phyloP scores from a whole-genome alignment of 352 stramenopile species.

The Pythium rishiriense region DNA sequence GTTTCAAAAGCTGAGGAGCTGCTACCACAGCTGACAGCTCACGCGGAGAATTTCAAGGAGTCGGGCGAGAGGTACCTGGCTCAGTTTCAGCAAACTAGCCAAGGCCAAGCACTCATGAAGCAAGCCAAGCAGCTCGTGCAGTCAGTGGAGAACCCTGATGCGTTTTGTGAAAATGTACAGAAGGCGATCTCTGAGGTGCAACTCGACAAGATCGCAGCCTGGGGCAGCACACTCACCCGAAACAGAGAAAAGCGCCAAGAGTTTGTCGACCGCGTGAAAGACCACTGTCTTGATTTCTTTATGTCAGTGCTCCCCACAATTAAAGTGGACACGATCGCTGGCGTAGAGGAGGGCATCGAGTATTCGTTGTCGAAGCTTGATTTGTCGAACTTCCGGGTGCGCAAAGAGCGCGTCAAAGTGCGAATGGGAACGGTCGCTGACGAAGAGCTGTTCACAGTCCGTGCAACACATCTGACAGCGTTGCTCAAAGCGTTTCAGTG shows the following conservation, averaged over 20 bases:
- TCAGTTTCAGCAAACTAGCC: slow-evolving; percentile 68
- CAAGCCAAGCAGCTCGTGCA: slow-evolving; percentile 73
- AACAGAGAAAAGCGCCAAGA: slow-evolving; percentile 72
- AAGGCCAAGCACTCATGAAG: slow-evolving; percentile 63
- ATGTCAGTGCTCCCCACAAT: slow-evolving; percentile 83
- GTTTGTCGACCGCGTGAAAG: slow-evolving; percentile 79
- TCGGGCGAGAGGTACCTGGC: slow-evolving; percentile 72
- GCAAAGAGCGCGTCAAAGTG: slow-evolving; percentile 85
- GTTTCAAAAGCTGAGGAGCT: slow-evolving; percentile 66
- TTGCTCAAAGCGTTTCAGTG: slow-evolving; percentile 83
- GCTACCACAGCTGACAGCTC: slow-evolving; percentile 55
- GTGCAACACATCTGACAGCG: slow-evolving; percentile 71
- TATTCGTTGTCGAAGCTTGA: slow-evolving; percentile 82
- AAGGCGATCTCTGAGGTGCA: slow-evolving; percentile 69
- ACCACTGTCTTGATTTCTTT: slow-evolving; percentile 86
- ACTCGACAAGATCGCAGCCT: slow-evolving; percentile 66
- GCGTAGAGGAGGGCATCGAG: slow-evolving; percentile 70
- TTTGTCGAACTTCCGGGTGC: slow-evolving; percentile 80
- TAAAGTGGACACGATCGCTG: slow-evolving; percentile 80
- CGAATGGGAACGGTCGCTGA: slow-evolving; percentile 79
- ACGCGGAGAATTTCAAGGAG: slow-evolving; percentile 50
- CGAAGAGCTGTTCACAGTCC: slow-evolving; percentile 80
- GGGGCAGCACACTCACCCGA: slow-evolving; percentile 59
- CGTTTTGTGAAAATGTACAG: slow-evolving; percentile 72
- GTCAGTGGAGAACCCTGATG: slow-evolving; percentile 73